phyloP scores from a whole-genome alignment of 352 stramenopile species.

The Pythium plurisporium region DNA sequence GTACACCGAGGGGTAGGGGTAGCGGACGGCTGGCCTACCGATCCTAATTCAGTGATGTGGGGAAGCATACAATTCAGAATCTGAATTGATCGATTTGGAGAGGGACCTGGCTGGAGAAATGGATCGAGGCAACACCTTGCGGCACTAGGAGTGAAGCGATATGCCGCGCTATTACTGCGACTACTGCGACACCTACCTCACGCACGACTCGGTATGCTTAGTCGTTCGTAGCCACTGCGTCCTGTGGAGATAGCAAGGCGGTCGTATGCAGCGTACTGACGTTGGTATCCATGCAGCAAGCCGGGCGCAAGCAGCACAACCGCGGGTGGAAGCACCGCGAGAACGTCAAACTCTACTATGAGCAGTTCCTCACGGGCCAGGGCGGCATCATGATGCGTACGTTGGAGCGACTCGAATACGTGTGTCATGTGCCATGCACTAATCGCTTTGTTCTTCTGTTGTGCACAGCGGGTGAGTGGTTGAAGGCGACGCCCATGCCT shows the following conservation, averaged over 20 bases:
- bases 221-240: too few relatives aligned
- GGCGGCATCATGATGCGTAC: constrained; percentile 75
- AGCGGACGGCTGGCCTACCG: not conserved
- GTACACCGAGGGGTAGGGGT: not conserved
- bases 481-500: constrained; percentile 34
- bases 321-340: constrained; percentile 93
- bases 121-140: not conserved
- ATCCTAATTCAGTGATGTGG: not conserved
- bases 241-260: not conserved
- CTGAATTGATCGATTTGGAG: constrained; percentile 21
- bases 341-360: constrained; percentile 94
- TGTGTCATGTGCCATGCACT: not conserved
- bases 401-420: constrained; percentile 4
- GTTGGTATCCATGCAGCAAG: constrained; percentile 47
- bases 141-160: not conserved
- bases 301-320: constrained; percentile 92
- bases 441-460: not conserved
- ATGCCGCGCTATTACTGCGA: constrained; percentile 95
- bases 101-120: not conserved
- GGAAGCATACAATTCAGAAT: not conserved
- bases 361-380: constrained; percentile 80
- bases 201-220: constrained; percentile 85
- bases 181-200: constrained; percentile 94
- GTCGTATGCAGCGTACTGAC: not conserved
- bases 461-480: constrained; percentile 78